Percentiles rank a stretch among this genome's conserved stretches.
Conservation (phyloP, 768 basidiomycete species). For the Tylopilus sp. region DNA sequence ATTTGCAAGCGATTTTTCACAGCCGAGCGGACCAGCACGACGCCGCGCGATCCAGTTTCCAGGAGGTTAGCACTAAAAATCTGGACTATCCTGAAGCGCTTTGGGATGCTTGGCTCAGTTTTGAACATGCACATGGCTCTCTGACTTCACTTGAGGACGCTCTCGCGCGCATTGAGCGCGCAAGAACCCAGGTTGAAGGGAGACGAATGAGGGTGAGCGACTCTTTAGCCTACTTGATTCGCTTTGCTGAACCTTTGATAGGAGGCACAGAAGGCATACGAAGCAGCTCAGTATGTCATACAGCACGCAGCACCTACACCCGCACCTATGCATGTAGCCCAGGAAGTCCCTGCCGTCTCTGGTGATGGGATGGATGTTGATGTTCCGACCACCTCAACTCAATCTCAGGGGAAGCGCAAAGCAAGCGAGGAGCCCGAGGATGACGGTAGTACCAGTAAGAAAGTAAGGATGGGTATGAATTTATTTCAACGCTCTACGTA, state of each 20-base stretch:
- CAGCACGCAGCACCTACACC: conserved; percentile 35
- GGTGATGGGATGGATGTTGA: conserved; percentile 43
- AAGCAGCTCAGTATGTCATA: conserved; percentile 44
- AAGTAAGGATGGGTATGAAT: conserved; percentile 55
- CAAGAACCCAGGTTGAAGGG: conserved; percentile 57
- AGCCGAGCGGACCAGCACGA: conserved; percentile 55
- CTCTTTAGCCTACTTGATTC: neutral
- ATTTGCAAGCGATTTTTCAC: neutral
- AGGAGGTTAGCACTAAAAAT: conserved; percentile 62
- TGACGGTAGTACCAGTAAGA: conserved; percentile 55
- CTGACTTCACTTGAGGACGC: conserved; percentile 62
- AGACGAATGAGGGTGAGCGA: conserved; percentile 58
- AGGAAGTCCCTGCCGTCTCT: neutral
- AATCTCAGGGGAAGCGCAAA: conserved; percentile 56
- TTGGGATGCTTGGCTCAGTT: conserved; percentile 87
- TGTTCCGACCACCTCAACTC: conserved; percentile 27
- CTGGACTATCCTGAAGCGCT: conserved; percentile 95
- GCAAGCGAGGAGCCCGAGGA: conserved; percentile 47
- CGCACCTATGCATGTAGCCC: conserved; percentile 5
- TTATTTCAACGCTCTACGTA: neutral
- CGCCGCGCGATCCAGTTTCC: conserved; percentile 64
- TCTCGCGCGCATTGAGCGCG: conserved; percentile 62
- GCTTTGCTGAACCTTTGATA: conserved; percentile 20
- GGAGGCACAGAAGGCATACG: conserved; percentile 62
- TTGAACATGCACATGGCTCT: conserved; percentile 81